Evolutionary conservation across 2,329 filamentous ascomycete species (phyloP).

Genomic region (Cadophora sp.): DNA sequence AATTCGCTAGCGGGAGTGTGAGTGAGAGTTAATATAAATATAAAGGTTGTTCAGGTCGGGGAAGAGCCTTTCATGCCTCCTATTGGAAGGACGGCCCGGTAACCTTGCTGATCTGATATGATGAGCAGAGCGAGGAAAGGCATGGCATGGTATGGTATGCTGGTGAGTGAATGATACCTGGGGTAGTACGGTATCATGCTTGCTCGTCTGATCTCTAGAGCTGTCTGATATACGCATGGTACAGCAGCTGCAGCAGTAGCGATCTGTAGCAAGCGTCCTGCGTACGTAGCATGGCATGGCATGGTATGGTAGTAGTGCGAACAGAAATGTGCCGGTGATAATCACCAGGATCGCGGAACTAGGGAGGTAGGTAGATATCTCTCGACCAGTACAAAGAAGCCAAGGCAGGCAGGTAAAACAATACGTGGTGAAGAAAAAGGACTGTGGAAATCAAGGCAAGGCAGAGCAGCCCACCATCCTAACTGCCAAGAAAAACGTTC

Average conservation of each 20-base stretch:
- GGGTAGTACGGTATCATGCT: neutral
- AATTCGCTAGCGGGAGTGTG: neutral
- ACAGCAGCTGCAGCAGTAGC: neutral
- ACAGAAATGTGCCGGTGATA: neutral
- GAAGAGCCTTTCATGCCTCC: neutral
- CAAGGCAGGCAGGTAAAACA: neutral
- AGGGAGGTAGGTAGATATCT: too few relatives aligned
- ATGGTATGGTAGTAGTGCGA: neutral
- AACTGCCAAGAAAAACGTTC: neutral
- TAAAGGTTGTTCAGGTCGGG: neutral
- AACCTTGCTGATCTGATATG: neutral
- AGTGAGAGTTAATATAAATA: neutral
- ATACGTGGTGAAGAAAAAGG: neutral
- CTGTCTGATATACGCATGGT: constrained; percentile 4
- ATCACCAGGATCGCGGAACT: neutral
- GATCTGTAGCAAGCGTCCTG: constrained; percentile 3
- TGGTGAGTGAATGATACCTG: too few relatives aligned
- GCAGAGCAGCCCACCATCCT: too few relatives aligned
- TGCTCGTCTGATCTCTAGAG: neutral
- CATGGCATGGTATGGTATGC: too few relatives aligned
- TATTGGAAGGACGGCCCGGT: constrained; percentile 14
- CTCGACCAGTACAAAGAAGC: neutral
- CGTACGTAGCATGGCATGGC: constrained; percentile 4
- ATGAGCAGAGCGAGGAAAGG: neutral
- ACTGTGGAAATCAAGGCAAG: neutral